These are phyloP conservation scores for Mortierella antarctica DNA, from an alignment of 192 early-diverging fungal species.

Conservation along the genomic window DNA sequence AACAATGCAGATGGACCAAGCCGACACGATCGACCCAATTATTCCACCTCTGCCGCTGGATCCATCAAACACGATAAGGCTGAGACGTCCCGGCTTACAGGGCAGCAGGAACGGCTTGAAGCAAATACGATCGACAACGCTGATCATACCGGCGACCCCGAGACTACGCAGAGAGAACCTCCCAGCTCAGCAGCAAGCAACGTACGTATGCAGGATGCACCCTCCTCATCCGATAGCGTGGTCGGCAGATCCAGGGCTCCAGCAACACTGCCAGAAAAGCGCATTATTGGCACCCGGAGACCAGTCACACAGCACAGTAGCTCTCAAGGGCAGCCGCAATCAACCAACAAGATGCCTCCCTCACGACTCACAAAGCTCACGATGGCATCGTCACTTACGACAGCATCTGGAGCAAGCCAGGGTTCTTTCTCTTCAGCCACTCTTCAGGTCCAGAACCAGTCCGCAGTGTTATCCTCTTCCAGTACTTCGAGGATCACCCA, in stretches of 20 bases:
- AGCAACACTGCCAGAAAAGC: conserved; percentile 26
- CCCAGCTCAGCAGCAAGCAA: too few species aligned
- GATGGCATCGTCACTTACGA: neutral
- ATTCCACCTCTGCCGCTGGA: too few species aligned
- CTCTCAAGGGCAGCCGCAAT: neutral
- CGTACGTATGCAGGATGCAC: neutral
- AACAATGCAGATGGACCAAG: too few species aligned
- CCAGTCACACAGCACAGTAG: neutral
- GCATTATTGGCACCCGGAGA: conserved; percentile 13
- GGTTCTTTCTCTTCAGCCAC: neutral
- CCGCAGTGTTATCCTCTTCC: too few species aligned
- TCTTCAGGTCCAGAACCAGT: neutral
- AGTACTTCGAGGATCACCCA: too few species aligned
- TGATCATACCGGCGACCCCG: neutral
- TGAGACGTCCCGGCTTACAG: too few species aligned
- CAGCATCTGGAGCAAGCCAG: neutral
- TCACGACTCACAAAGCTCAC: conserved; percentile 19
- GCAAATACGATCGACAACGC: too few species aligned
- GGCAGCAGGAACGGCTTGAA: too few species aligned
- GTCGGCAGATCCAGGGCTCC: conserved; percentile 1
- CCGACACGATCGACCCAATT: too few species aligned
- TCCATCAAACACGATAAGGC: too few species aligned
- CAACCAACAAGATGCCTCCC: conserved; percentile 12
- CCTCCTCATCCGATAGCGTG: neutral
- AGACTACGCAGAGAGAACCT: neutral